Evolutionary conservation across 441 rosid species (phyloP).

Genomic region (Erysimum cheiri): DNA sequence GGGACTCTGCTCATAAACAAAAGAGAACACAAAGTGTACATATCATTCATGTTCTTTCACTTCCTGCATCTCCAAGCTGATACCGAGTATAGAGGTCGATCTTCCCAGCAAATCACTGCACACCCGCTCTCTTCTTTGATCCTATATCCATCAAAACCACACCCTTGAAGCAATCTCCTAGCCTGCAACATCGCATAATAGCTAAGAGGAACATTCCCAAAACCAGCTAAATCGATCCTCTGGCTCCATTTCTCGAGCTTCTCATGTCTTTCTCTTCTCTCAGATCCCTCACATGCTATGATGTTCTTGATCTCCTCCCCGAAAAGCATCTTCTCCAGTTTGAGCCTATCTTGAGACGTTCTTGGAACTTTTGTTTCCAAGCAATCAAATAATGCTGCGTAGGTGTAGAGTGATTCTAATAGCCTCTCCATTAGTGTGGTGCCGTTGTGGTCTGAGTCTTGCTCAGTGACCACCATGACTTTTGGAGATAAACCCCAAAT

Average conservation of each 20-base stretch:
- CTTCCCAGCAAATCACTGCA: constrained; percentile 81
- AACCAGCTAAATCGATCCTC: constrained; percentile 82
- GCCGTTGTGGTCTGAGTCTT: constrained; percentile 83
- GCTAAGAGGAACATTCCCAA: constrained; percentile 79
- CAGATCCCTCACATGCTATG: constrained; percentile 80
- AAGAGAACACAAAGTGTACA: constrained; percentile 26
- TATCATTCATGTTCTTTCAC: constrained; percentile 39
- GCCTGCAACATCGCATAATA: constrained; percentile 84
- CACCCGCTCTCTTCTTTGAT: constrained; percentile 90
- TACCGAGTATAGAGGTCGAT: constrained; percentile 73
- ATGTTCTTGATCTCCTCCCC: constrained; percentile 95
- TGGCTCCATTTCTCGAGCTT: constrained; percentile 89
- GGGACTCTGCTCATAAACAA: constrained; percentile 35
- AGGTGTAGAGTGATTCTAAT: constrained; percentile 75
- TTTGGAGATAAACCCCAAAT: constrained; percentile 85
- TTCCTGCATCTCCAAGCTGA: constrained; percentile 87
- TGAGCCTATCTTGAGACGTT: constrained; percentile 72
- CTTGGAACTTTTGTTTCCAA: constrained; percentile 77
- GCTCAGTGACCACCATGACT: constrained; percentile 87
- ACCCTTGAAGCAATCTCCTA: constrained; percentile 66
- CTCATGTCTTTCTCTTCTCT: constrained; percentile 92
- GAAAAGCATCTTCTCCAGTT: constrained; percentile 85
- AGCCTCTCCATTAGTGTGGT: constrained; percentile 74
- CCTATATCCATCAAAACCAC: constrained; percentile 75
- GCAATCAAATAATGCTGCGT: constrained; percentile 91